Evolutionary conservation across 805 yeast genomes (phyloP).

Genomic region (Candida ulmi): DNA sequence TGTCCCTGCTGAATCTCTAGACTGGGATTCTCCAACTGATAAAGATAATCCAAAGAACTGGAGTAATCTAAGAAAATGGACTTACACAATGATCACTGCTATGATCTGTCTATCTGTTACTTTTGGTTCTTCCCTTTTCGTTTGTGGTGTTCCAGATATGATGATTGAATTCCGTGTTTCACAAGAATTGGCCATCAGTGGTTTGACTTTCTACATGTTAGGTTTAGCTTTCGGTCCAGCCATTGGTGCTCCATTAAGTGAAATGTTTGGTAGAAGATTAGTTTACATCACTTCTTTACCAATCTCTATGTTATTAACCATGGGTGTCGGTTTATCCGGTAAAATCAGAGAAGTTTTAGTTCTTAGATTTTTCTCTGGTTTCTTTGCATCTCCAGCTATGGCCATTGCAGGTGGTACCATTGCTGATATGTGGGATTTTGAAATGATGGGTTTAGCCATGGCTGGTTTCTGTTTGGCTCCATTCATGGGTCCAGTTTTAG

Average conservation of each 20-base stretch:
- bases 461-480: constrained; percentile 75
- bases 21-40: constrained; percentile 63
- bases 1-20: constrained; percentile 35
- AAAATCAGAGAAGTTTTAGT: constrained; percentile 60
- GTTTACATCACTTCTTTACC: constrained; percentile 58
- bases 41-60: constrained; percentile 64
- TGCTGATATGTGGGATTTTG: constrained; percentile 67
- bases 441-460: constrained; percentile 67
- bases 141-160: constrained; percentile 57
- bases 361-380: constrained; percentile 68
- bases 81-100: constrained; percentile 59
- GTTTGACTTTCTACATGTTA: constrained; percentile 61
- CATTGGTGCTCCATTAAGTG: constrained; percentile 67
- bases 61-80: constrained; percentile 61
- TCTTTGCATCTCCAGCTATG: constrained; percentile 75
- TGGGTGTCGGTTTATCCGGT: constrained; percentile 65
- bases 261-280: constrained; percentile 60
- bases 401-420: constrained; percentile 85
- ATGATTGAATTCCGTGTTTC: constrained; percentile 42
- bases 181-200: constrained; percentile 57
- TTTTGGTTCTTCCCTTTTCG: constrained; percentile 70
- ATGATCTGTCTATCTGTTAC: constrained; percentile 62
- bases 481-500: constrained; percentile 73
- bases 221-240: constrained; percentile 74
- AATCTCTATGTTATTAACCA: constrained; percentile 60